Percentiles rank a stretch among this genome's conserved stretches.
Evolutionary conservation across 1,139 yeast genomes (phyloP).

Genomic region (Geotrichum restrictum): DNA sequence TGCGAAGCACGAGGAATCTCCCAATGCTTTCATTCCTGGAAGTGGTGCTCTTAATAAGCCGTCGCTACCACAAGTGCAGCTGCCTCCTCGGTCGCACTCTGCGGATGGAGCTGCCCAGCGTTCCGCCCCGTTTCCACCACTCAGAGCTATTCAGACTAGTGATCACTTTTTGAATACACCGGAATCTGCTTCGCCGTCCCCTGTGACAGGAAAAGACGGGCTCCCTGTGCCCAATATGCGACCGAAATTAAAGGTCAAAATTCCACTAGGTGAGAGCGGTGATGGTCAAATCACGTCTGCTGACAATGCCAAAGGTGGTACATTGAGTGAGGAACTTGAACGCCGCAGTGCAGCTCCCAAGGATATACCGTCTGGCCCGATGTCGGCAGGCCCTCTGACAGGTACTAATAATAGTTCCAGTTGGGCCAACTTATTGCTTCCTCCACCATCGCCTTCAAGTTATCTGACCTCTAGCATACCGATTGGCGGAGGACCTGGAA

Average conservation of each 20-base stretch:
- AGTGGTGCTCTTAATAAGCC: background rate
- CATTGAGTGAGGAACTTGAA: slow-evolving; percentile 29
- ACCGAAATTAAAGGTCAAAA: slow-evolving; percentile 42
- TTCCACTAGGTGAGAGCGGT: slow-evolving; percentile 32
- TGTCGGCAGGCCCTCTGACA: slow-evolving; percentile 17
- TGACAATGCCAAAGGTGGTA: slow-evolving; percentile 14
- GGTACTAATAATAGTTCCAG: slow-evolving; percentile 12
- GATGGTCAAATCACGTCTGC: slow-evolving; percentile 19
- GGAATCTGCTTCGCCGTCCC: slow-evolving; percentile 15
- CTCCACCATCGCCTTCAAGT: slow-evolving; percentile 22
- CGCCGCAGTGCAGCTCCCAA: slow-evolving; percentile 23
- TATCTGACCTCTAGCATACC: slow-evolving; percentile 9
- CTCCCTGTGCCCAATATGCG: slow-evolving; percentile 26
- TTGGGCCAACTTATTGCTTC: slow-evolving; percentile 15
- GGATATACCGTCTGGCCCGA: slow-evolving; percentile 17
- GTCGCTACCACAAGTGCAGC: slow-evolving; percentile 4
- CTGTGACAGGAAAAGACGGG: slow-evolving; percentile 9
- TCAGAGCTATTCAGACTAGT: slow-evolving; percentile 10
- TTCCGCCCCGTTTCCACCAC: slow-evolving; percentile 6
- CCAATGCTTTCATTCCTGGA: background rate
- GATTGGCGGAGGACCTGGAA: slow-evolving; percentile 20
- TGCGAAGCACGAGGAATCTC: background rate
- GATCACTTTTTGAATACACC: slow-evolving; percentile 9
- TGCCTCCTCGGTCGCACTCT: slow-evolving; percentile 15
- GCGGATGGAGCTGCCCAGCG: slow-evolving; percentile 13